Base-by-base conservation (phyloP, 768 basidiomycete species). In the Tulasnella sp. region DNA sequence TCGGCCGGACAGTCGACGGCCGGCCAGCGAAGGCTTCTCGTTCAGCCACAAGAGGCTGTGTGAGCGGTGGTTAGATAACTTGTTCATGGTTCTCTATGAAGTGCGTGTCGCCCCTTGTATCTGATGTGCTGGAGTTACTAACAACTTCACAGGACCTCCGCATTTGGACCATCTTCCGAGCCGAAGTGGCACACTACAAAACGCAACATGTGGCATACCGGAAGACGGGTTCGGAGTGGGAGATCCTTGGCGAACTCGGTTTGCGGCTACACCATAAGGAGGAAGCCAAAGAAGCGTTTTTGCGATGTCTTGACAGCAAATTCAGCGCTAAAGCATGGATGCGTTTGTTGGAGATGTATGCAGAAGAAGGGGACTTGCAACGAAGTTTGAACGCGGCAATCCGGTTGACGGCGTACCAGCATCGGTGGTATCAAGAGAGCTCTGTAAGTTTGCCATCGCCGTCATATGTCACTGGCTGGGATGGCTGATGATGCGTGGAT, bases 21-120 rank as follows among this genome's bases (percentile, higher is more conserved):
- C 58, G 15, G 9, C 17, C 73, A 78, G 37, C 37, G 85, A 87
- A 57, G 72, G 83, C 2, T 90, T 88, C 68, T 88, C 91, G 21
- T 96, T 99, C 70, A 91, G 82, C 66, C 97, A 90, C 70, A 99
- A 98, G 74, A 77, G 96, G 45, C 72, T 99, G 35, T 99, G 96
- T 66, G 96, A 98, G 67, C 76, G 94, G 49, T 98, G 96, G 96
- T 74, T 99, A 45, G 93, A 97, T 67, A 98, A 98, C 63, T 68
- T 98, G 59, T 99, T 94, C 73, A 97, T 96, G 91, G 92, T 97
- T 2, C 73, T 99, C 4, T 97, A 97, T 66, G 93, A 98, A 79
- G 92, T 87, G 49, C 35, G 76, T 68, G 4, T 14, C 14, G 41
- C 15, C 11, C 21, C 19, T 31, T 8, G 3, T 53, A 14, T 25